Percentiles rank a stretch among this genome's conserved stretches.
phyloP scores from a whole-genome alignment of 164 flowering plant genomes.

The Aristolochia contorta region DNA sequence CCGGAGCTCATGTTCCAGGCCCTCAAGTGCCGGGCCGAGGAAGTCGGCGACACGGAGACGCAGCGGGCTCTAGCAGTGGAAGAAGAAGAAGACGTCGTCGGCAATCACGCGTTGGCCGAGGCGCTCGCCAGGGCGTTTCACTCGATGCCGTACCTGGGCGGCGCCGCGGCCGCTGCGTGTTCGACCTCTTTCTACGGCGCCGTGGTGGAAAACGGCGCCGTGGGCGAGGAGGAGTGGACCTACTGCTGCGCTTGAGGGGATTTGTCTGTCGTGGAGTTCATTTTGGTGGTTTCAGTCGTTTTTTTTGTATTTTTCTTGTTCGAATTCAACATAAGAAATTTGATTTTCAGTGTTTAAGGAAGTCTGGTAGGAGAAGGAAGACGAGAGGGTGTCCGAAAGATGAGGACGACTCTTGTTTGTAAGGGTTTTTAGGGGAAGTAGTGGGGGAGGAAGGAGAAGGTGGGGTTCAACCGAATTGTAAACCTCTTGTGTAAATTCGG shows the following conservation, averaged over 20 bases:
- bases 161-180: background rate
- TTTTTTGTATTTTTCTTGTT: too few species aligned
- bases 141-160: slow-evolving; percentile 1
- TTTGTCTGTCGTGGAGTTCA: background rate
- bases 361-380: too few species aligned
- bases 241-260: background rate
- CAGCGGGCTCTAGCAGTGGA: slow-evolving; percentile 44
- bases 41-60: too few species aligned
- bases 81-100: background rate
- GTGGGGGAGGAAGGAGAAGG: too few species aligned
- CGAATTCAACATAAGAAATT: too few species aligned
- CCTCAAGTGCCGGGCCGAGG: slow-evolving; percentile 83
- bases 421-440: too few species aligned
- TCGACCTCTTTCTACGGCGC: background rate
- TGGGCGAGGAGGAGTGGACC: slow-evolving; percentile 2
- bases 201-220: background rate
- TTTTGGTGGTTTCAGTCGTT: too few species aligned
- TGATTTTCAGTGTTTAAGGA: too few species aligned
- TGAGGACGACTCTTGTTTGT: too few species aligned
- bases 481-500: too few species aligned
- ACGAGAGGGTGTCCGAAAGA: too few species aligned
- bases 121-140: slow-evolving; percentile 1
- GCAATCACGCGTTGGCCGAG: background rate
- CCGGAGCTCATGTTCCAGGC: slow-evolving; percentile 94
- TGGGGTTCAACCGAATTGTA: too few species aligned